These are phyloP conservation scores for Apiotrichum akiyoshidainum DNA, from an alignment of 1,284 basidiomycete genomes.

Conservation along the genomic window DNA sequence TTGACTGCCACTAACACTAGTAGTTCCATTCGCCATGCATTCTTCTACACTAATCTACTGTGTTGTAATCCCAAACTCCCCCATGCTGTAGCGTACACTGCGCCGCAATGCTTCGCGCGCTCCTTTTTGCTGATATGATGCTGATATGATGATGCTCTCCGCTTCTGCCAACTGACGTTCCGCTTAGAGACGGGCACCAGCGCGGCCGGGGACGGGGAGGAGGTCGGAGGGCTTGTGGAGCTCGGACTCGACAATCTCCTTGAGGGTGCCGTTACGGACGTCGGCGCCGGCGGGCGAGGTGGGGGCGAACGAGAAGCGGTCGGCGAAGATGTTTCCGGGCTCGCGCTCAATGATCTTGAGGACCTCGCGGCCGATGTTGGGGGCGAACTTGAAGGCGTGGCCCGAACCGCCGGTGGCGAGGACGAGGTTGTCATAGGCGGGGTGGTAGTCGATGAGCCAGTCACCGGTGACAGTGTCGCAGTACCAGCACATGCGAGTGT, in stretches of 20 bases:
- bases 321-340: slow-evolving; percentile 31
- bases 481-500: slow-evolving; percentile 49
- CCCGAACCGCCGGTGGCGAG: slow-evolving; percentile 53
- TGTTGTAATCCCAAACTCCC: background rate
- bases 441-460: slow-evolving; percentile 54
- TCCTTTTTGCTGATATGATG: background rate
- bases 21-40: background rate
- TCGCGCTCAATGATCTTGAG: slow-evolving; percentile 67
- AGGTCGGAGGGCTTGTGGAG: slow-evolving; percentile 13
- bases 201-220: slow-evolving; percentile 10
- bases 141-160: background rate
- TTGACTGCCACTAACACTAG: too few species aligned
- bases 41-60: background rate
- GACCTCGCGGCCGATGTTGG: slow-evolving; percentile 72
- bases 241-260: slow-evolving; percentile 21
- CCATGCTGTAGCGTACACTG: slow-evolving; percentile 4
- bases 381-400: slow-evolving; percentile 67
- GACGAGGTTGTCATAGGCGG: slow-evolving; percentile 48
- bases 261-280: slow-evolving; percentile 33
- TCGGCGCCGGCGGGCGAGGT: slow-evolving; percentile 34
- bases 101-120: background rate
- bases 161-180: background rate
- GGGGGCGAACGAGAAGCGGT: slow-evolving; percentile 57
- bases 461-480: slow-evolving; percentile 52
- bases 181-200: slow-evolving; percentile 10